phyloP scores from a whole-genome alignment of 169 alveolate genomes.

The Blepharisma undulans region DNA sequence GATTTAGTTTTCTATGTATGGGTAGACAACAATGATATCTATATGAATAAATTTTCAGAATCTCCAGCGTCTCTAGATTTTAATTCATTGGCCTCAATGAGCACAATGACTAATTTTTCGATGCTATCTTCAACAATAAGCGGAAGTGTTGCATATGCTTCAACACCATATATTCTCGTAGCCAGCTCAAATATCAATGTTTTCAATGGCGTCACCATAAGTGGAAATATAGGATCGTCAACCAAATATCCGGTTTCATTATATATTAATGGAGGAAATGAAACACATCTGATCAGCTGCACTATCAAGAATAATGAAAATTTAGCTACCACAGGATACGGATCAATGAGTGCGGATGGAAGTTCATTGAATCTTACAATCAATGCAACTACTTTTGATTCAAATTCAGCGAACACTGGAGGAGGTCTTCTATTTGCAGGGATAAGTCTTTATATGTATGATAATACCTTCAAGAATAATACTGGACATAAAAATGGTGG shows the following conservation, averaged over 20 bases:
- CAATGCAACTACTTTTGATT: background rate
- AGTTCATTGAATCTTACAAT: background rate
- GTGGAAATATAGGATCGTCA: background rate
- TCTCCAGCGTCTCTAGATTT: background rate
- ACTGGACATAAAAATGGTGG: background rate
- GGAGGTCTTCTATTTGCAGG: background rate
- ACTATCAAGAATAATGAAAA: background rate
- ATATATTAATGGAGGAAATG: background rate
- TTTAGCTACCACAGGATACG: background rate
- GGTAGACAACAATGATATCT: background rate
- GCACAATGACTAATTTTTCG: background rate
- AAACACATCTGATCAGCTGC: background rate
- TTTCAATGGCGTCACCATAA: background rate
- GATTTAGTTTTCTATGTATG: background rate
- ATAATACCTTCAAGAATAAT: background rate
- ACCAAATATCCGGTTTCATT: background rate
- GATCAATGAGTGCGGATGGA: background rate
- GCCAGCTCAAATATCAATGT: background rate
- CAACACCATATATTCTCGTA: background rate
- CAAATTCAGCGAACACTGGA: background rate
- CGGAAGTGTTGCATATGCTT: background rate
- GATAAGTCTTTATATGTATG: background rate
- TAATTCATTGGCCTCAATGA: background rate
- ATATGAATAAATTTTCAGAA: background rate
- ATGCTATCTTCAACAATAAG: background rate